phyloP scores from a whole-genome alignment of 208 protist genomes.

The Wallacemonas sp. region DNA sequence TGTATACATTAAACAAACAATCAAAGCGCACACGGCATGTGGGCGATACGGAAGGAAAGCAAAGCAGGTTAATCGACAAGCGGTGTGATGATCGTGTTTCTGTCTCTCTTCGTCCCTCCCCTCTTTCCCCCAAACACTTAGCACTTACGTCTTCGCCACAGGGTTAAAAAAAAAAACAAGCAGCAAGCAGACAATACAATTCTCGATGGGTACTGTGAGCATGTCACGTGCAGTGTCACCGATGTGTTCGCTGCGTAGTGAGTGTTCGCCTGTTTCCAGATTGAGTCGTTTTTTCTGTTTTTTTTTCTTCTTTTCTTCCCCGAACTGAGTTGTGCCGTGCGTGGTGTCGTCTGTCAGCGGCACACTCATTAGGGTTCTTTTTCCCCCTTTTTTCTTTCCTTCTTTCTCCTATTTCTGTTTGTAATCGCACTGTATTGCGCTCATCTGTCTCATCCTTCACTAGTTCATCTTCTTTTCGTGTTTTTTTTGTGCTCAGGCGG shows the following conservation, averaged over 20 bases:
- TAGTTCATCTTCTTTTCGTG: slow-evolving; percentile 21
- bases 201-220: too few relatives aligned
- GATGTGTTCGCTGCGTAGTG: too few relatives aligned
- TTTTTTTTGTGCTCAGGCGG: neutral
- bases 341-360: neutral
- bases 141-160: slow-evolving; percentile 4
- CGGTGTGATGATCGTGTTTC: too few relatives aligned
- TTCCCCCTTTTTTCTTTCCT: slow-evolving; percentile 17
- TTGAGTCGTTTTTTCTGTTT: too few relatives aligned
- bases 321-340: neutral
- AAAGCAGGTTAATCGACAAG: too few relatives aligned
- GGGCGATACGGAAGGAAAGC: too few relatives aligned
- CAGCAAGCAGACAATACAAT: neutral
- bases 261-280: neutral
- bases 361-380: slow-evolving; percentile 1
- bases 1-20: too few relatives aligned
- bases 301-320: neutral
- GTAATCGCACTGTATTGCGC: too few relatives aligned
- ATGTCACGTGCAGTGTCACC: too few relatives aligned
- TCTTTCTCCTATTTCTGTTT: neutral
- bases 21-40: too few relatives aligned
- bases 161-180: neutral
- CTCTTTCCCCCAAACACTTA: slow-evolving; percentile 3
- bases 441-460: too few relatives aligned
- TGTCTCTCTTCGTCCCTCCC: neutral